Evolutionary conservation across 2,329 filamentous ascomycete species (phyloP), one percentile per base, ranked within the genome.

Genomic region (Apiospora malaysiana): DNA sequence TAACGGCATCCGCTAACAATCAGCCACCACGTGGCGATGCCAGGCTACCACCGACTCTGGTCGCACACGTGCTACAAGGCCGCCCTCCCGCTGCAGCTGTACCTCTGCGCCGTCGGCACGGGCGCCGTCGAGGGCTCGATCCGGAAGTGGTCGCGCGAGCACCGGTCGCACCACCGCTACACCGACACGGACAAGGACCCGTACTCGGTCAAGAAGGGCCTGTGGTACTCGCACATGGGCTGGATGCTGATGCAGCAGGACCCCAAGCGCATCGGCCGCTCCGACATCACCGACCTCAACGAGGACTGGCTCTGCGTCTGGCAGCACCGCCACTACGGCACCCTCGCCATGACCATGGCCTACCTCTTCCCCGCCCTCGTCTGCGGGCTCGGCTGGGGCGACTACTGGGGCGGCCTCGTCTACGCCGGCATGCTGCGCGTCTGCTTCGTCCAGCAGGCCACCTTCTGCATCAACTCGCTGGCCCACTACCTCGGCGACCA

Each of bases 401-500:
- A 87, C 77, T 86, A 82, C 81, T 74, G 77, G 73, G 85, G 85
- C 74, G 85, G 85, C 40, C 85, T 82, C 74, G 81, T 87, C 81
- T 87, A 86, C 73, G 84, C 82, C 32, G 85, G 85, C 72, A 85
- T 87, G 75, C 82, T 86, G 70, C 82, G 85, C 74, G 85, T 86
- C 77, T 85, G 85, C 78, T 83, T 86, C 77, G 83, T 86, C 71
- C 84, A 87, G 77, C 85, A 87, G 77, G 84, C 84, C 66, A 86
- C 85, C 66, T 87, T 87, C 82, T 86, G 85, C 73, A 84, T 87
- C 80, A 87, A 87, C 81, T 86, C 84, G 16, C 82, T 87, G 68
- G 85, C 85, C 47, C 85, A 87, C 77, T 86, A 84, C 83, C 82
- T 87, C 51, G 85, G 85, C 37, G 90, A 92, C 74, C 90, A 92